These are phyloP conservation scores for Podosphaera xanthii DNA, from an alignment of 2,329 filamentous ascomycete genomes.

Conservation along the genomic window DNA sequence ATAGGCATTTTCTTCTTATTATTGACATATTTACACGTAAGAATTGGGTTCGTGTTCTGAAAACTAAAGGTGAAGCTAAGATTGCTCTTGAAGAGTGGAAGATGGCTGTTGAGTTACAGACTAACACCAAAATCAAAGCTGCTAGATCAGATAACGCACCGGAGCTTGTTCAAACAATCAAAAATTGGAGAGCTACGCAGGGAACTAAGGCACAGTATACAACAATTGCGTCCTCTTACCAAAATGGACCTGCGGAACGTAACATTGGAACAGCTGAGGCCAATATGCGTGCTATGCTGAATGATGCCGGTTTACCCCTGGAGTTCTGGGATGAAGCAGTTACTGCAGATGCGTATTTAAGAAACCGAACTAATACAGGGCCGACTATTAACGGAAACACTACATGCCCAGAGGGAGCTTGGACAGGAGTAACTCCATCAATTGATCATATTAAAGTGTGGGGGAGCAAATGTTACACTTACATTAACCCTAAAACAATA, in stretches of 20 bases:
- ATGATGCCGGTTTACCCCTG: slow-evolving; percentile 1
- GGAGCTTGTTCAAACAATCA: no score
- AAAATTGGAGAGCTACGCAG: no score
- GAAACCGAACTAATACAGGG: not conserved
- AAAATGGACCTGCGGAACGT: not conserved
- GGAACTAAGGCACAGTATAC: not conserved
- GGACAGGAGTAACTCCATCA: not conserved
- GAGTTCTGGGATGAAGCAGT: slow-evolving; percentile 4
- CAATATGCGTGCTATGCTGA: slow-evolving; percentile 1
- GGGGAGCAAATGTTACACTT: not conserved
- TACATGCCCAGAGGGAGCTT: not conserved
- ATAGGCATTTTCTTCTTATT: not conserved
- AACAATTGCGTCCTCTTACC: not conserved
- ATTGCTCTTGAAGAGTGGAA: no score
- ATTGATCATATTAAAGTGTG: not conserved
- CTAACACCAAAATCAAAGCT: no score
- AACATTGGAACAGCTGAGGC: not conserved
- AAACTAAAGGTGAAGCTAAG: no score
- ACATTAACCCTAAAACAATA: not conserved
- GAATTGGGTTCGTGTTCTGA: no score
- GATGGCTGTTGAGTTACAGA: no score
- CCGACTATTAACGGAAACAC: not conserved
- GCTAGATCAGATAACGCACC: no score
- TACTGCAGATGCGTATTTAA: not conserved
- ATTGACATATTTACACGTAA: not conserved